Evolutionary conservation across 768 basidiomycete species (phyloP).

Genomic region (Mycena metata): DNA sequence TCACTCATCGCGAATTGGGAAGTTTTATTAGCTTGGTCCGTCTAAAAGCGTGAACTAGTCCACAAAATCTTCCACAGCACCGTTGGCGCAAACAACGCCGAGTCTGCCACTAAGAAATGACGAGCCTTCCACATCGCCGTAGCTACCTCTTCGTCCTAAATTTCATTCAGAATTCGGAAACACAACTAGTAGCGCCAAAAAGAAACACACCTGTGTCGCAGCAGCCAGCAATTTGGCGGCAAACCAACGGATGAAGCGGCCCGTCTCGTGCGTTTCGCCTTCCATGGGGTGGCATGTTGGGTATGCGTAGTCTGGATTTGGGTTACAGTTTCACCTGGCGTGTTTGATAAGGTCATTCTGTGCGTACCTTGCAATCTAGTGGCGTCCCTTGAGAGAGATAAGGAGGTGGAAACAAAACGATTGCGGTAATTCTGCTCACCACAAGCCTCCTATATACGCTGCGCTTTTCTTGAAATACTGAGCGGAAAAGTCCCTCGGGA

Average conservation of each 20-base stretch:
- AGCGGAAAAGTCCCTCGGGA: constrained; percentile 12
- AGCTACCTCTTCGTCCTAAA: constrained; percentile 30
- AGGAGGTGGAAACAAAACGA: background rate
- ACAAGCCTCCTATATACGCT: constrained; percentile 19
- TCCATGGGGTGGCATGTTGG: too few species aligned
- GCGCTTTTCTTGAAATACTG: constrained; percentile 27
- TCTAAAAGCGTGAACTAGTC: constrained; percentile 14
- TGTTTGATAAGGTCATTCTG: too few species aligned
- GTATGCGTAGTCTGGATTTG: too few species aligned
- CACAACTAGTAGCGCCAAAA: background rate
- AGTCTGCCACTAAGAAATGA: constrained; percentile 38
- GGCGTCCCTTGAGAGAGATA: constrained; percentile 25
- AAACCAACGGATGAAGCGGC: constrained; percentile 25
- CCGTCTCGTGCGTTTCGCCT: too few species aligned
- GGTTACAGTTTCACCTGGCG: too few species aligned
- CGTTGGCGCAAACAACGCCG: constrained; percentile 12
- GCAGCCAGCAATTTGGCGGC: constrained; percentile 2
- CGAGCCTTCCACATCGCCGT: constrained; percentile 35
- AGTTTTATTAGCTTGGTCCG: too few species aligned
- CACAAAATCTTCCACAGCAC: constrained; percentile 20
- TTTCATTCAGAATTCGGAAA: too few species aligned
- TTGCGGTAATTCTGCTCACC: constrained; percentile 14
- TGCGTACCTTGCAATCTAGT: too few species aligned
- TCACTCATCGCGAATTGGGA: too few species aligned
- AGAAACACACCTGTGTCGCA: constrained; percentile 4